Evolutionary conservation across 768 basidiomycete species (phyloP).

Genomic region (Cystofilobasidium ferigula): DNA sequence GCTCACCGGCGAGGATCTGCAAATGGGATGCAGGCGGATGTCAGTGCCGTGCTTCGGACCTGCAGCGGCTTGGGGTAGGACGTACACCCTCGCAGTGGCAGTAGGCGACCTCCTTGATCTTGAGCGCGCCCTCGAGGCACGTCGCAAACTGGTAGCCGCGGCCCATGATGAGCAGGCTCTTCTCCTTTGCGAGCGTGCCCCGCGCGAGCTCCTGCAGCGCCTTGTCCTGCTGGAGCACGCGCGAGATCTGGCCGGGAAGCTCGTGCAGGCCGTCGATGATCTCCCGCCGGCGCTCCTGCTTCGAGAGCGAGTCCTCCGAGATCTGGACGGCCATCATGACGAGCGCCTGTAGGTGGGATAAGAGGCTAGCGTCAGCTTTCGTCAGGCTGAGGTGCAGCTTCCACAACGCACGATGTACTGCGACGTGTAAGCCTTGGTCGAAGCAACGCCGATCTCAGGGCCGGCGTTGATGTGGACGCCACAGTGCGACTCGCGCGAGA

Average conservation of each 20-base stretch:
- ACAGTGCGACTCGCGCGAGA: slow-evolving; percentile 96
- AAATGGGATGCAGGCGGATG: slow-evolving; percentile 14
- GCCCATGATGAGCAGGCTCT: slow-evolving; percentile 90
- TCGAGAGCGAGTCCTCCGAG: slow-evolving; percentile 90
- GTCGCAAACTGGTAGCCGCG: slow-evolving; percentile 98
- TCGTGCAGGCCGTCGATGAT: slow-evolving; percentile 87
- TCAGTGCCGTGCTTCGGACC: background rate
- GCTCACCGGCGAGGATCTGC: slow-evolving; percentile 90
- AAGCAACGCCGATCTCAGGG: slow-evolving; percentile 76
- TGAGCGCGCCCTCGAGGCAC: slow-evolving; percentile 92
- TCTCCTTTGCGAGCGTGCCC: slow-evolving; percentile 55
- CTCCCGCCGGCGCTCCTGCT: slow-evolving; percentile 75
- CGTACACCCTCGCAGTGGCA: slow-evolving; percentile 43
- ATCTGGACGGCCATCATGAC: slow-evolving; percentile 98
- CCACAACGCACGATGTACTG: slow-evolving; percentile 69
- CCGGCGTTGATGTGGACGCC: slow-evolving; percentile 99
- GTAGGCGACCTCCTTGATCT: slow-evolving; percentile 99
- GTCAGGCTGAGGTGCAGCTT: background rate
- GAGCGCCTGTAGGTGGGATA: slow-evolving; percentile 42
- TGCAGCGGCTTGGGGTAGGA: background rate
- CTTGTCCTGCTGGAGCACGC: slow-evolving; percentile 67
- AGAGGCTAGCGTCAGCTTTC: background rate
- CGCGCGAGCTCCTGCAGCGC: slow-evolving; percentile 68
- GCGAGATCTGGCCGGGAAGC: slow-evolving; percentile 80
- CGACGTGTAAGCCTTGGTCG: slow-evolving; percentile 98